Base-by-base conservation (phyloP, 768 basidiomycete genomes). In the Ramaria sp. region DNA sequence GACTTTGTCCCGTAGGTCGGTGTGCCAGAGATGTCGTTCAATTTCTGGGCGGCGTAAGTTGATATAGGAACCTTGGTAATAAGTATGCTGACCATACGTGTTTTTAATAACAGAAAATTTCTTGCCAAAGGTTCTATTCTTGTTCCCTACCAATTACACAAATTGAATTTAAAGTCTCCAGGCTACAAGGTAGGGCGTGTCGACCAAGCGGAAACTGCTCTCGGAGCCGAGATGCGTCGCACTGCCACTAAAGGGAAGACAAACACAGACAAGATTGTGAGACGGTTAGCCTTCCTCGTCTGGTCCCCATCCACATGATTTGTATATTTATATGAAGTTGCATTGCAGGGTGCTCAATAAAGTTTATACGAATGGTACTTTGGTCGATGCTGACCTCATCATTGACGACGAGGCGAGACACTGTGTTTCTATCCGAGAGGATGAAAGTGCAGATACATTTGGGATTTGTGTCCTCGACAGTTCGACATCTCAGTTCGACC, bases 111-210 rank as follows among this genome's bases (percentile, higher is more conserved):
- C 56, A 87, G 85, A 3, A 91, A 90, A 71, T 91, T 91, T 61
- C 77, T 91, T 25, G 88, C 81, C 3, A 86, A 88, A 73, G 83
- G 83, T 79, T 36, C 5, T 62, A 6, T 27, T 38, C 44, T 50
- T 20, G 24, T 16, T 34, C 15, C 16, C 22, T 52, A 37, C 36
- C 32, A 34, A 39, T 42, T 22, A 8, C 13, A n/a, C 12, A 13
- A 16, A 27, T 52, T 44, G 18, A 34, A 37, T 39, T 16, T 50
- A 49, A 22, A n/a, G 37, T 16, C 28, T 34, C n/a, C 55, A 86
- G 88, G 90, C 0, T 87, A 93, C 70, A 94, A 94, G 68, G 90
- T 99, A 50, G 96, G 96, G 6, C 83, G 89, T 12, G 96, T 99
- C 16, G 95, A 97, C 63, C 96, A 99, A 67, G 82, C 85, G 0